Evolutionary conservation across 352 stramenopile species (phyloP).

Genomic region (Phytophthora sojae): DNA sequence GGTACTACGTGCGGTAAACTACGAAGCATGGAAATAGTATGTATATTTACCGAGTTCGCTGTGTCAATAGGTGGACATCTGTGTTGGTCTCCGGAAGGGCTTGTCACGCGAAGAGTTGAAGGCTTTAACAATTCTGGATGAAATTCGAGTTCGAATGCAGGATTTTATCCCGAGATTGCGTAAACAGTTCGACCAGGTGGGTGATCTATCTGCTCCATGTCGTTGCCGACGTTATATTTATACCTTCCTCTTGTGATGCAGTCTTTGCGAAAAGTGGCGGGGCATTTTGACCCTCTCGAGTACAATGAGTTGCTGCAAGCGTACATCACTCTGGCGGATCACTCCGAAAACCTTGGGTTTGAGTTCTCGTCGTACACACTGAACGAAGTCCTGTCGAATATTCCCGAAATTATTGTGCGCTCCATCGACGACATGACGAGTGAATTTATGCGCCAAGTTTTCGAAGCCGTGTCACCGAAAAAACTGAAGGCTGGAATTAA

Average conservation of each 20-base stretch:
- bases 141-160: slow-evolving; percentile 68
- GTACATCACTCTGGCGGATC: slow-evolving; percentile 80
- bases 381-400: slow-evolving; percentile 74
- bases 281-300: slow-evolving; percentile 68
- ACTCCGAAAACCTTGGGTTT: slow-evolving; percentile 80
- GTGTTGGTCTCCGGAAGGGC: slow-evolving; percentile 60
- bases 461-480: slow-evolving; percentile 54
- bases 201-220: neutral
- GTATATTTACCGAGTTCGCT: neutral
- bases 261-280: slow-evolving; percentile 77
- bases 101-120: slow-evolving; percentile 55
- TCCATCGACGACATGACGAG: slow-evolving; percentile 78
- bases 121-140: slow-evolving; percentile 63
- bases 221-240: neutral
- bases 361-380: slow-evolving; percentile 79
- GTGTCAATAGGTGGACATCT: slow-evolving; percentile 71
- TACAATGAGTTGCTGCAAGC: slow-evolving; percentile 88
- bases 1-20: neutral
- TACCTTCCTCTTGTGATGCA: slow-evolving; percentile 18
- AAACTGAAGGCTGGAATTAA: slow-evolving; percentile 34
- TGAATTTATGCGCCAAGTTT: slow-evolving; percentile 53
- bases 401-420: slow-evolving; percentile 82
- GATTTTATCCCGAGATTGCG: slow-evolving; percentile 80
- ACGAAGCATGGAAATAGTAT: neutral
- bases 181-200: slow-evolving; percentile 78